These are phyloP conservation scores for Ophiostoma ulmi DNA, from an alignment of 2,329 filamentous ascomycete species.

Conservation along the genomic window DNA sequence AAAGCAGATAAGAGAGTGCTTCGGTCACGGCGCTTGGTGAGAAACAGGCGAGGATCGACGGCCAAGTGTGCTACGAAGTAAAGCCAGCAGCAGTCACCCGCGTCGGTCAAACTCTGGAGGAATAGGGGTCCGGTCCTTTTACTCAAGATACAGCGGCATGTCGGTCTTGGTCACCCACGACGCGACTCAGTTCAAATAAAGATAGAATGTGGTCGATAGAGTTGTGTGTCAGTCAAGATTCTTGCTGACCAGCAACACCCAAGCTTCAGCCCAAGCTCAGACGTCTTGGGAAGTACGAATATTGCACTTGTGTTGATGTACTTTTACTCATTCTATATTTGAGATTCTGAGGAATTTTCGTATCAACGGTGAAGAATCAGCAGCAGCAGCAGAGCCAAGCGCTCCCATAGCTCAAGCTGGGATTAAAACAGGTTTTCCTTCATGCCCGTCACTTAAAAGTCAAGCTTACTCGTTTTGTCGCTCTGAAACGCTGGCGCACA, in stretches of 20 bases:
- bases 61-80: background rate
- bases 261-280: background rate
- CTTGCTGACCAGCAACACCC: background rate
- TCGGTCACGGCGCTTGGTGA: background rate
- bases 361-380: conserved; percentile 4
- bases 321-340: background rate
- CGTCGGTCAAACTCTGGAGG: background rate
- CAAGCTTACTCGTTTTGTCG: background rate
- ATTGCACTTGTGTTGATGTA: background rate
- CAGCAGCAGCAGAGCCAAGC: background rate
- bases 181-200: background rate
- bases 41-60: background rate
- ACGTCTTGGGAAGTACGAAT: background rate
- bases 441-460: background rate
- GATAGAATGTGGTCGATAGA: background rate
- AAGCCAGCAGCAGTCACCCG: background rate
- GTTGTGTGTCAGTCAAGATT: background rate
- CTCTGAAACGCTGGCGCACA: conserved; percentile 16
- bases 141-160: background rate
- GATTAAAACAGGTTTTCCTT: conserved; percentile 13
- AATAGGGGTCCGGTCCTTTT: background rate
- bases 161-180: background rate
- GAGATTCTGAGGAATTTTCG: background rate
- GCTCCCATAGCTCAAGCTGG: background rate
- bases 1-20: background rate